A percentile compares a stretch with the other conserved stretches of the same genome.
Conservation (phyloP, 2,329 filamentous ascomycete genomes). For the Chrysoporthe puriensis region DNA sequence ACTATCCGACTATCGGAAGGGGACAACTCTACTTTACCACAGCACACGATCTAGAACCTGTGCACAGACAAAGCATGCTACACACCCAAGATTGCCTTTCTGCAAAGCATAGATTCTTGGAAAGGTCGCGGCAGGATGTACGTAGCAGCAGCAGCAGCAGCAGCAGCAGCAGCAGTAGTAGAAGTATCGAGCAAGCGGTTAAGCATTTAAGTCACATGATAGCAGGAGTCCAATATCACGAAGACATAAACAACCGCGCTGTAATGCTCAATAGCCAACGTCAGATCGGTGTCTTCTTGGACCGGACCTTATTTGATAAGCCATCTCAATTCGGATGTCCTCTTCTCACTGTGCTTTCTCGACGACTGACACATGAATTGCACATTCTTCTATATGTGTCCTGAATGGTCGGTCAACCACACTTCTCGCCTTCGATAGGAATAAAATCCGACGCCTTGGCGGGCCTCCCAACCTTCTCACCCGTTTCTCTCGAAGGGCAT, state of each 20-base stretch:
- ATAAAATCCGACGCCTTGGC: not conserved
- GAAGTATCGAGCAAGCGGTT: not conserved
- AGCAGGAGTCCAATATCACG: not conserved
- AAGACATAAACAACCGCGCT: not conserved
- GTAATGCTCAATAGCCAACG: not conserved
- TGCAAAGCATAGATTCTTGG: not conserved
- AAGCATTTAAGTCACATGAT: not conserved
- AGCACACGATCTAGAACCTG: not conserved
- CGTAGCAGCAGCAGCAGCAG: not conserved
- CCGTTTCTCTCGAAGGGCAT: not conserved
- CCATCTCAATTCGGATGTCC: not conserved
- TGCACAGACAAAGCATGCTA: not conserved
- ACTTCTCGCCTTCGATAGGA: not conserved
- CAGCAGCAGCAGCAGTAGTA: no score
- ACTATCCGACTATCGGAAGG: not conserved
- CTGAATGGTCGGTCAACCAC: not conserved
- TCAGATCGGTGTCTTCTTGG: not conserved
- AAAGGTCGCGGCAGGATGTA: not conserved
- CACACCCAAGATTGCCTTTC: not conserved
- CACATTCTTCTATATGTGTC: not conserved
- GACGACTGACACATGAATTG: conserved; percentile 1
- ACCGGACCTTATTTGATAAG: not conserved
- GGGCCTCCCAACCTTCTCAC: not conserved
- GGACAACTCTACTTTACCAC: not conserved
- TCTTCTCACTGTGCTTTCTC: not conserved